phyloP scores from a whole-genome alignment of 2,329 filamentous ascomycete genomes.

The Monilinia polystroma region DNA sequence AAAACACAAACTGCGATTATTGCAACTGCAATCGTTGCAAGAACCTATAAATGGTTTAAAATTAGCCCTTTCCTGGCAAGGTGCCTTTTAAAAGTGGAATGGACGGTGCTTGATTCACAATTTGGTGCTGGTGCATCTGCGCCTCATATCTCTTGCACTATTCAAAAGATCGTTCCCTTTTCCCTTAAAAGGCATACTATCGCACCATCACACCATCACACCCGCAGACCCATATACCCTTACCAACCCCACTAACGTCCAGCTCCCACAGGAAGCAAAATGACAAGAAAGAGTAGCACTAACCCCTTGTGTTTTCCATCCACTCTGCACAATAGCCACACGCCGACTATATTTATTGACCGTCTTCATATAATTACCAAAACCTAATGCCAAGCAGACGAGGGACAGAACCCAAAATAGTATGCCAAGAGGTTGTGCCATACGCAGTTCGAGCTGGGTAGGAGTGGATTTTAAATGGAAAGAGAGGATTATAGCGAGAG shows the following conservation, averaged over 20 bases:
- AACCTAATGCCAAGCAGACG: constrained; percentile 71
- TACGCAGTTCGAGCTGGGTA: constrained; percentile 65
- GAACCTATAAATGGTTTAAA: constrained; percentile 48
- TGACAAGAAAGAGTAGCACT: constrained; percentile 23
- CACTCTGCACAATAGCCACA: constrained; percentile 83
- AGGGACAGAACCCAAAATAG: constrained; percentile 84
- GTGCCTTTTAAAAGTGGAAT: background rate
- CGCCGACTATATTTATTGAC: constrained; percentile 78
- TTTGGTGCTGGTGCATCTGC: background rate
- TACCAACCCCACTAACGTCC: background rate
- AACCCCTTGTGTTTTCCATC: constrained; percentile 87
- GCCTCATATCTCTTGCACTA: background rate
- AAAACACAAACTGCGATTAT: constrained; percentile 67
- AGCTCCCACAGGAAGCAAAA: background rate
- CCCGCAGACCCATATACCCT: background rate
- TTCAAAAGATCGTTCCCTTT: background rate
- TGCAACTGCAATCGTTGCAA: constrained; percentile 58
- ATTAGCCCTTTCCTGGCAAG: background rate
- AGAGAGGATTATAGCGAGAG: constrained; percentile 85
- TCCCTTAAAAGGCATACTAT: background rate
- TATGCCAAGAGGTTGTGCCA: constrained; percentile 80
- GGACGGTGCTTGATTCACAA: no score
- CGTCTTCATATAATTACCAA: constrained; percentile 83
- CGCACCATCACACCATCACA: background rate
- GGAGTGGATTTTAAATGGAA: constrained; percentile 84